phyloP scores from a whole-genome alignment of 768 basidiomycete genomes.

The Tricholoma saponaceum region DNA sequence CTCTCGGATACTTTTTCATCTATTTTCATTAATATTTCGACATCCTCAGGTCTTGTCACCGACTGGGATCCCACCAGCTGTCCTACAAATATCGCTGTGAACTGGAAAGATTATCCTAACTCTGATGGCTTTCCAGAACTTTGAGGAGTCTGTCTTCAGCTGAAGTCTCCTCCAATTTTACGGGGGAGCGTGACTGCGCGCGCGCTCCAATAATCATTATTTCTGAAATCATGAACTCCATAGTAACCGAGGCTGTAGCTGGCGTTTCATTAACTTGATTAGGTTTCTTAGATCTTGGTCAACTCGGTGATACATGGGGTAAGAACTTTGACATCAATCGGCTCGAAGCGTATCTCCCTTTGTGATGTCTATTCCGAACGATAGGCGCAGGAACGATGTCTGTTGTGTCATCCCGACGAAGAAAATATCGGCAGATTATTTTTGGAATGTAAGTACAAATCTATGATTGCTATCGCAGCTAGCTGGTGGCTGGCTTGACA shows the following conservation, averaged over 20 bases:
- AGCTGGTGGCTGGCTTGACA: too few species aligned
- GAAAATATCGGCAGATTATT: neutral
- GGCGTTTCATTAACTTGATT: neutral
- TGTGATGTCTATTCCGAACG: neutral
- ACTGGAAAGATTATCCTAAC: too few species aligned
- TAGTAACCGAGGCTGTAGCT: too few species aligned
- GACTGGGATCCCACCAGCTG: conserved; percentile 39
- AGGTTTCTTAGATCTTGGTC: neutral
- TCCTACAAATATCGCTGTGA: neutral
- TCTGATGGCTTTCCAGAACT: too few species aligned
- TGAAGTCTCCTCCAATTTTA: neutral
- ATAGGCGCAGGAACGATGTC: neutral
- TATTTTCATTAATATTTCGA: neutral
- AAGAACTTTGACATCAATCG: neutral
- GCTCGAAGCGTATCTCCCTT: neutral
- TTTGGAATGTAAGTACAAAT: neutral
- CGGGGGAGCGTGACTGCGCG: neutral
- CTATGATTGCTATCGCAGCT: too few species aligned
- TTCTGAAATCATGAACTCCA: too few species aligned
- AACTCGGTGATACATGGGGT: neutral
- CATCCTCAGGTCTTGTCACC: conserved; percentile 31
- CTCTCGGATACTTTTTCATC: neutral
- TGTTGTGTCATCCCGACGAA: neutral
- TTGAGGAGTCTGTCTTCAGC: too few species aligned
- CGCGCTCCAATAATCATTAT: neutral